Evolutionary conservation across 345 rosid genomes (phyloP).

Genomic region (Populus pruinosa): DNA sequence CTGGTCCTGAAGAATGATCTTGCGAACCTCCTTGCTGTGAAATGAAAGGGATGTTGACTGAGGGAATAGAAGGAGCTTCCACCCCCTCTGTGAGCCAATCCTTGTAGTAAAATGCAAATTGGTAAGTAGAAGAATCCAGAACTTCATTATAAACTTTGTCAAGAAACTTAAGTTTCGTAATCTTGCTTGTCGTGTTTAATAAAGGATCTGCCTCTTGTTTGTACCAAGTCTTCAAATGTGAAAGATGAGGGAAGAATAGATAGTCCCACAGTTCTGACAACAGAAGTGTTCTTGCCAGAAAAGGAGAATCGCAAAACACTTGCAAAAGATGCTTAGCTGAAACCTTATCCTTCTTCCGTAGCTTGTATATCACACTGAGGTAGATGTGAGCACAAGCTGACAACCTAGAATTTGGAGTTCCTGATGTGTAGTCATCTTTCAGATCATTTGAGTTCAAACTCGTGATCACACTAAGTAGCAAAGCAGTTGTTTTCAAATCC

Average conservation of each 20-base stretch:
- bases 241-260: conserved; percentile 61
- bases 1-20: conserved; percentile 32
- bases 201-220: conserved; percentile 49
- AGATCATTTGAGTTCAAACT: conserved; percentile 42
- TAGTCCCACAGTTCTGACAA: conserved; percentile 56
- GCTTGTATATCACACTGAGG: conserved; percentile 51
- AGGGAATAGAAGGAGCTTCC: conserved; percentile 55
- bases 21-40: conserved; percentile 30
- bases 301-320: conserved; percentile 57
- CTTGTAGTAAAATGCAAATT: conserved; percentile 61
- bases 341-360: conserved; percentile 51
- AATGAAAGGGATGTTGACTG: conserved; percentile 37
- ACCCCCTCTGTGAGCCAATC: conserved; percentile 59
- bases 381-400: conserved; percentile 65
- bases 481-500: conserved; percentile 49
- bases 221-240: conserved; percentile 56
- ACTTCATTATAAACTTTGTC: conserved; percentile 51
- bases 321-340: conserved; percentile 63
- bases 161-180: conserved; percentile 47
- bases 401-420: conserved; percentile 43
- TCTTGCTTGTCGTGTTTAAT: conserved; percentile 26
- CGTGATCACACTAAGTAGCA: conserved; percentile 54
- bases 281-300: conserved; percentile 44
- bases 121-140: conserved; percentile 55
- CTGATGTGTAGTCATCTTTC: conserved; percentile 43